phyloP scores from a whole-genome alignment of 2,329 filamentous ascomycete species.

The Aspergillus sojae region DNA sequence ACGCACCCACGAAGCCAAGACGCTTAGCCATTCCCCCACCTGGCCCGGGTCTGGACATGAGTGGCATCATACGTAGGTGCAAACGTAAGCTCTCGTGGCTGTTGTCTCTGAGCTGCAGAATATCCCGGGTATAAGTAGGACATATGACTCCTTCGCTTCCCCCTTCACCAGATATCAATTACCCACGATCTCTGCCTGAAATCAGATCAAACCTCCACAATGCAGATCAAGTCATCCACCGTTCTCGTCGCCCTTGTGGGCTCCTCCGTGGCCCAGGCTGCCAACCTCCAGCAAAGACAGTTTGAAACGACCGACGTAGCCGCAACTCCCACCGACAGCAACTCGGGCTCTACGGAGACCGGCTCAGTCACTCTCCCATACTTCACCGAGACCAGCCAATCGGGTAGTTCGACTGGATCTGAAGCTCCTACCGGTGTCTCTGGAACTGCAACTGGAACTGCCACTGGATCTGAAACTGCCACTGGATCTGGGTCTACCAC shows the following conservation, averaged over 20 bases:
- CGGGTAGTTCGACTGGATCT: background rate
- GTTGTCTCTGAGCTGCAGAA: background rate
- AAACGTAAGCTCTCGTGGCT: background rate
- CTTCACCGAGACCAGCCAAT: background rate
- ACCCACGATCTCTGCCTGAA: background rate
- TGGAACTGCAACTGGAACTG: too few species aligned
- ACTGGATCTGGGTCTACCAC: background rate
- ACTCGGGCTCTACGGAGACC: background rate
- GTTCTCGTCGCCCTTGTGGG: background rate
- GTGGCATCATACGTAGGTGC: constrained; percentile 6
- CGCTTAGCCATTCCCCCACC: background rate
- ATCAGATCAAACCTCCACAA: background rate
- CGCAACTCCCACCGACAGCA: background rate
- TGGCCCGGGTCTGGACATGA: background rate
- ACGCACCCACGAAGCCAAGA: background rate
- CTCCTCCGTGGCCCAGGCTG: background rate
- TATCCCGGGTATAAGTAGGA: background rate
- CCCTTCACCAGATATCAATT: background rate
- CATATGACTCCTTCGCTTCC: background rate
- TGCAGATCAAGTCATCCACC: background rate
- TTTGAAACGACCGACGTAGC: background rate
- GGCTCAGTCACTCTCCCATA: background rate
- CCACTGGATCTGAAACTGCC: background rate
- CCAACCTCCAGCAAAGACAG: background rate
- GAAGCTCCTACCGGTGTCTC: background rate